phyloP scores from a whole-genome alignment of 345 rosid genomes.

The Linum lewisii region DNA sequence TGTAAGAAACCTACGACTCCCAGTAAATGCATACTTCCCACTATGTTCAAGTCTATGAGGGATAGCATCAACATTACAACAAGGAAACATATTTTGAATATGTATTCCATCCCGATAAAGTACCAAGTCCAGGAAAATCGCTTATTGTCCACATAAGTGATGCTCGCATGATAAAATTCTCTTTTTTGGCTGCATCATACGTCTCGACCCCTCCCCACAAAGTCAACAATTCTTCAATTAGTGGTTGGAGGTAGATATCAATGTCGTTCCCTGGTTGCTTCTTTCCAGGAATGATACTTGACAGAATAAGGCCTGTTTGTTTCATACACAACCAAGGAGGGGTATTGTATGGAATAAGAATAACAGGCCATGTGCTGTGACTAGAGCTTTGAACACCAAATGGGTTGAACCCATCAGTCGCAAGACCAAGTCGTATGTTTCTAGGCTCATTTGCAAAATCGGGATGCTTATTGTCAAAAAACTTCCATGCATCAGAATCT shows the following conservation, averaged over 20 bases:
- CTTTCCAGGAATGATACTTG: constrained; percentile 6
- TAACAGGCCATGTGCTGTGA: neutral
- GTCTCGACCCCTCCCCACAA: neutral
- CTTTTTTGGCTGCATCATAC: neutral
- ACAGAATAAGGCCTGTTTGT: neutral
- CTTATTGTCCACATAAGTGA: neutral
- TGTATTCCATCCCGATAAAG: neutral
- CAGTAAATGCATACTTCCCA: no score
- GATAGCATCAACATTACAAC: neutral
- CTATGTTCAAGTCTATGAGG: neutral
- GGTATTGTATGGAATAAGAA: neutral
- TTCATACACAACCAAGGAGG: constrained; percentile 5
- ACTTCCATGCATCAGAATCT: neutral
- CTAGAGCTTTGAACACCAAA: neutral
- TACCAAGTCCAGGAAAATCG: neutral
- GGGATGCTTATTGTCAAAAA: neutral
- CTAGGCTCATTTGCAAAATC: neutral
- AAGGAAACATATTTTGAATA: neutral
- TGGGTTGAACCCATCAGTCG: neutral
- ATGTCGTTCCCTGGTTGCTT: neutral
- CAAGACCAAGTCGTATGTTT: neutral
- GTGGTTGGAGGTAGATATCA: neutral
- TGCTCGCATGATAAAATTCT: neutral
- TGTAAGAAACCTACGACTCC: neutral
- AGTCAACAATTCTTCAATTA: neutral